These are phyloP conservation scores for Alternaria rosae DNA, from an alignment of 2,329 filamentous ascomycete species.

Conservation along the genomic window DNA sequence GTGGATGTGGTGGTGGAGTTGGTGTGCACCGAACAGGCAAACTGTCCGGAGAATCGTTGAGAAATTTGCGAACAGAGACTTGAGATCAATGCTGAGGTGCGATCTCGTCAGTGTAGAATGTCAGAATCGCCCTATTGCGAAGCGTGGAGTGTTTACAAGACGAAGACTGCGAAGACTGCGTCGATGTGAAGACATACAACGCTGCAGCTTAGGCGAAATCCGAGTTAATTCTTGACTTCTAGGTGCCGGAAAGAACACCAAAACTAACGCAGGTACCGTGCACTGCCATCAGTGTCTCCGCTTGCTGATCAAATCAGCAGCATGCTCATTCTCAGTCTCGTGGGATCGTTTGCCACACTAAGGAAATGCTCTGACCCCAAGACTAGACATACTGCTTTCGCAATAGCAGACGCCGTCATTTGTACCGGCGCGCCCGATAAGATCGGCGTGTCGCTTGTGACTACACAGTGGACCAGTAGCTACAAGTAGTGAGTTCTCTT, in stretches of 20 bases:
- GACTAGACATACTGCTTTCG: not conserved
- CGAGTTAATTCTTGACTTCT: not conserved
- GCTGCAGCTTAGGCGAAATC: not conserved
- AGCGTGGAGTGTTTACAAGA: not conserved
- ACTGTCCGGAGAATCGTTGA: not conserved
- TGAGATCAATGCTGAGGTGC: not conserved
- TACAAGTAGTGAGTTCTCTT: not conserved
- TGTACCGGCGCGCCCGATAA: not conserved
- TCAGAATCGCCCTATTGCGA: too few species aligned
- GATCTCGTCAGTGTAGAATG: not conserved
- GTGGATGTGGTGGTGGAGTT: slow-evolving; percentile 7
- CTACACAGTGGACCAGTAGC: not conserved
- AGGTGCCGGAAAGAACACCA: not conserved
- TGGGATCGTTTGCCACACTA: not conserved
- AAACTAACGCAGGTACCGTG: slow-evolving; percentile 13
- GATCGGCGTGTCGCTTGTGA: not conserved
- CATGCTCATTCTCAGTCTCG: not conserved
- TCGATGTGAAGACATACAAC: not conserved
- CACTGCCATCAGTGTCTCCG: not conserved
- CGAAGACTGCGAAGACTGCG: not conserved
- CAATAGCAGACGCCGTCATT: not conserved
- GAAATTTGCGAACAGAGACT: not conserved
- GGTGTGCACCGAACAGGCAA: slow-evolving; percentile 2
- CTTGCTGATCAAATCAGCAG: not conserved
- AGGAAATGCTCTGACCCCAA: not conserved